Evolutionary conservation across 352 stramenopile genomes (phyloP), one percentile per base, ranked within the genome.

Genomic region (Pythium apleroticum): DNA sequence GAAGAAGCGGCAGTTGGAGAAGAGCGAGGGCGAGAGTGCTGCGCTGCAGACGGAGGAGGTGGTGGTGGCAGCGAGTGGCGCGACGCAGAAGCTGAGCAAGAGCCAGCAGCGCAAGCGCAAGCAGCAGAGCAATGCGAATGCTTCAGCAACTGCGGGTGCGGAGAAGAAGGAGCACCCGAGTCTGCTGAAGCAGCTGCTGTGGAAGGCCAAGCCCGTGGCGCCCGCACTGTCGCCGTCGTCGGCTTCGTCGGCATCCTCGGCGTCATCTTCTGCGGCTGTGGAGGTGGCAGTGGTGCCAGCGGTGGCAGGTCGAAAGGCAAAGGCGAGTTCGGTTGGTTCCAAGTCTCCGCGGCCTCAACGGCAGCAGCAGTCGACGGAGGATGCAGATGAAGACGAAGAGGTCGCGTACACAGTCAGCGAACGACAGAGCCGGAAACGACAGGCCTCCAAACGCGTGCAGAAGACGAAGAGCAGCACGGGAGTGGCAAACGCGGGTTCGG

Each of bases 151-250:
- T 31, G 57, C 15, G 14, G 24, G n/a, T 28, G 31, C 35, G 17
- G 33, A 20, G 17, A 57, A 69, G 39, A 50, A 61, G 14, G 25
- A 62, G 12, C 28, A 52, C 52, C 59, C 65, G 37, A 76, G 61
- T 58, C 56, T 84, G 31, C 59, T 86, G n/a, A 88, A 87, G 72
- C 77, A 87, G 55, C 33, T 87, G 35, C 66, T 86, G 30, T 90
- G 81, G 81, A 87, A 88, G 60, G 75, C 72, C 43, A 90, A 90
- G 25, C 15, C 71, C 0, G 39, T 63, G 1, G 15, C 52, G 8
- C 10, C 58, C 8, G 33, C 33, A 17, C 22, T 25, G 12, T 8
- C 57, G 15, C 24, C 35, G 30, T 25, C 60, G 22, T 11, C 54
- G 41, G 22, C 50, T 1, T 35, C 52, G 11, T 24, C 48, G 19